A percentile compares a stretch with the other conserved stretches of the same genome.
phyloP scores from a whole-genome alignment of 2,329 filamentous ascomycete species.

The Diplodia corticola region DNA sequence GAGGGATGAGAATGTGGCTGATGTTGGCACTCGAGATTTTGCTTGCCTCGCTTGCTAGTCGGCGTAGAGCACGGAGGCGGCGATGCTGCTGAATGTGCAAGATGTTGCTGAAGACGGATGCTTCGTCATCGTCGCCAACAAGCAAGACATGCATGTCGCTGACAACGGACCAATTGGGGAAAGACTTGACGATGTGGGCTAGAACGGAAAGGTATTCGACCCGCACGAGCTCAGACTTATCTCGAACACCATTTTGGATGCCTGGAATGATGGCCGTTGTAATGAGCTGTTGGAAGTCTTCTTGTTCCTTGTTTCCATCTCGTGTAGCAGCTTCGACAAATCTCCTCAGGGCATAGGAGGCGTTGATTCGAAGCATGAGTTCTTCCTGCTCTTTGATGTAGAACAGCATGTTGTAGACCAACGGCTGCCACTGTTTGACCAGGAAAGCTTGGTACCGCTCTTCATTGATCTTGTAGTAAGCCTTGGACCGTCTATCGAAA shows the following conservation, averaged over 20 bases:
- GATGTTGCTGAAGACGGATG: slow-evolving; percentile 90
- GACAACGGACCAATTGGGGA: slow-evolving; percentile 69
- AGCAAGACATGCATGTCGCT: slow-evolving; percentile 73
- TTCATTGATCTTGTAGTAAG: slow-evolving; percentile 72
- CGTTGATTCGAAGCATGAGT: slow-evolving; percentile 79
- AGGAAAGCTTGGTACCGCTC: slow-evolving; percentile 61
- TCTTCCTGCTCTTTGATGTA: slow-evolving; percentile 86
- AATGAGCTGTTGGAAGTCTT: slow-evolving; percentile 60
- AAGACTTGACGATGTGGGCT: slow-evolving; percentile 71
- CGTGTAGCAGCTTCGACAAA: slow-evolving; percentile 67
- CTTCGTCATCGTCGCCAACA: slow-evolving; percentile 70
- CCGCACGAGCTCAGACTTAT: slow-evolving; percentile 79
- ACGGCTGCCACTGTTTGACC: slow-evolving; percentile 77
- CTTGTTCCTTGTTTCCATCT: slow-evolving; percentile 48
- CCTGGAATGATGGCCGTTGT: slow-evolving; percentile 69
- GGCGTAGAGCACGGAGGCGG: slow-evolving; percentile 78
- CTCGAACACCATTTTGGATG: slow-evolving; percentile 72
- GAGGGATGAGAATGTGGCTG: slow-evolving; percentile 82
- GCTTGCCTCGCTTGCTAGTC: slow-evolving; percentile 69
- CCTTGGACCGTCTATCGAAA: slow-evolving; percentile 76
- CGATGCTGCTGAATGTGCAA: slow-evolving; percentile 86
- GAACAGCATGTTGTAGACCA: slow-evolving; percentile 87
- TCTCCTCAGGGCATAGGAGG: slow-evolving; percentile 74
- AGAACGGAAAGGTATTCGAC: slow-evolving; percentile 79
- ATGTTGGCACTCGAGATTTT: slow-evolving; percentile 75